A percentile compares a stretch with the other conserved stretches of the same genome.
These are phyloP conservation scores for Mortierella alpina DNA, from an alignment of 192 early-diverging fungal species.

Conservation along the genomic window DNA sequence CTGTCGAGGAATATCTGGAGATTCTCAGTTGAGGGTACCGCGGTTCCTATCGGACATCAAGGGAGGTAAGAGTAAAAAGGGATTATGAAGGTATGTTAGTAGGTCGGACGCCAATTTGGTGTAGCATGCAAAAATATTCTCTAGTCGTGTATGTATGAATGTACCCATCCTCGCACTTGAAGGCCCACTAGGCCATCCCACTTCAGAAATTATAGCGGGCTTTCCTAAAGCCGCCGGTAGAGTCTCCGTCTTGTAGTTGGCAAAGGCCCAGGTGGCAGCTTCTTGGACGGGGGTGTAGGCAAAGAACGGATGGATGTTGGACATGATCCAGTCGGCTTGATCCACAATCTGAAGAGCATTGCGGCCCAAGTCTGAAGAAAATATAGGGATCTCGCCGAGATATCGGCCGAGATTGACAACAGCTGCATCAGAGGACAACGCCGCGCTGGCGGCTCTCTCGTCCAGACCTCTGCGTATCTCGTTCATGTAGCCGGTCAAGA, in stretches of 20 bases:
- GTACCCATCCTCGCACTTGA: slow-evolving; percentile 26
- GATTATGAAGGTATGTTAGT: background rate
- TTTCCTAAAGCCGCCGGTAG: slow-evolving; percentile 57
- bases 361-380: slow-evolving; percentile 53
- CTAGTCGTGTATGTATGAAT: no score
- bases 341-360: slow-evolving; percentile 59
- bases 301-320: slow-evolving; percentile 79
- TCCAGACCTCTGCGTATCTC: slow-evolving; percentile 57
- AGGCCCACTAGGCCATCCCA: slow-evolving; percentile 72
- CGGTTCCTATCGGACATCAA: slow-evolving; percentile 46
- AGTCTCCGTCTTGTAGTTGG: slow-evolving; percentile 61
- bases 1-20: slow-evolving; percentile 69
- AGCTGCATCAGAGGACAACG: slow-evolving; percentile 12
- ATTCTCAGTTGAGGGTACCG: slow-evolving; percentile 68
- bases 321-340: slow-evolving; percentile 68
- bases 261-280: slow-evolving; percentile 64
- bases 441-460: slow-evolving; percentile 55
- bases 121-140: no score
- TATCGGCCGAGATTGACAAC: slow-evolving; percentile 57
- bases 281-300: slow-evolving; percentile 58
- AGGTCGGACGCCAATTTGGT: no score
- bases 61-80: no score
- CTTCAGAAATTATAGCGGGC: slow-evolving; percentile 71
- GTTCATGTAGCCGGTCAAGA: slow-evolving; percentile 59
- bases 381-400: slow-evolving; percentile 36